Base-by-base conservation (phyloP, 805 yeast genomes). In the Saccharomycopsis fibuligera region DNA sequence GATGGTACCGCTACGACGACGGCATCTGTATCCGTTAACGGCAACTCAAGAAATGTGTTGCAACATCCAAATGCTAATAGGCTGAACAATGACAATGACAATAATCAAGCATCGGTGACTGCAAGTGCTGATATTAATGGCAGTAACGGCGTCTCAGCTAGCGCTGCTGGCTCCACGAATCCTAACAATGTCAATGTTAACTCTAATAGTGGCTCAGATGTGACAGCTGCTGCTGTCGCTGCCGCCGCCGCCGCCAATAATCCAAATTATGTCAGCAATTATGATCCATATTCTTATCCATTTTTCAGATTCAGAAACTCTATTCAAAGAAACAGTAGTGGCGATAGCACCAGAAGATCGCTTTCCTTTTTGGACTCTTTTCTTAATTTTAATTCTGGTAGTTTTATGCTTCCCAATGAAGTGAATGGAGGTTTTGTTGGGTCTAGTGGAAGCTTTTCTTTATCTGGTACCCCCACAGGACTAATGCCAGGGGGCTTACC, bases 361-460 rank as follows among this genome's bases (percentile, higher is more conserved):
- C 33, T 52, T n/a, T 41, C 52, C 14, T 49, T 44, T 23, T 38
- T 44, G 16, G 52, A 51, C n/a, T 22, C 40, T 12, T 41, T 48
- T 9, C 29, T 33, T 43, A 47, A 43, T 38, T 37, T 41, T 16
- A 42, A 48, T 22, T 21, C 19, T 10, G 44, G 46, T 10, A 45
- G 52, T 25, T 24, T 38, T 38, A 9, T 23, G 12, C 24, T 6
- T 8, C 9, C 10, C 14, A 38, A 38, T n/a, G 41, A 38, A 10
- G 12, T 38, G 9, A 9, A 10, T 6, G 17, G 21, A 6, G 16
- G 17, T 8, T n/a, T 17, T 6, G n/a, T n/a, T n/a, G n/a, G n/a
- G n/a, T n/a, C n/a, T n/a, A 35, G 14, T n/a, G 41, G 41, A 6
- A 38, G 41, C 41, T 38, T 38, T 23, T 38, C 41, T 10, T 19